Percentiles rank a stretch among this genome's conserved stretches.
Conservation (phyloP, 306 rosid genomes). For the Vachellia pachyceras region DNA sequence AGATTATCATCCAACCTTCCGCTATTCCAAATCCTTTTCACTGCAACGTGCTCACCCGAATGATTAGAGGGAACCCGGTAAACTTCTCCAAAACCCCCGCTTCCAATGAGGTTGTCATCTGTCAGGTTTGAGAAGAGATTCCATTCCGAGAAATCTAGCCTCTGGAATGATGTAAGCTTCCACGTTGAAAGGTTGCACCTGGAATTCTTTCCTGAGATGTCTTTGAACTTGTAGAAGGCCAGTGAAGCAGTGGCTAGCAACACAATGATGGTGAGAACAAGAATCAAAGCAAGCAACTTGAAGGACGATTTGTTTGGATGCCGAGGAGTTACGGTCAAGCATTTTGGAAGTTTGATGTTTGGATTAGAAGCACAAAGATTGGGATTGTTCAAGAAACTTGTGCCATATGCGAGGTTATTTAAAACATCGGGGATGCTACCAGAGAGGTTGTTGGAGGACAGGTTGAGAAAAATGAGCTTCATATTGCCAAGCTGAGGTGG, state of each 20-base stretch:
- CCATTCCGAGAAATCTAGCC: slow-evolving; percentile 58
- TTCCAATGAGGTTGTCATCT: slow-evolving; percentile 77
- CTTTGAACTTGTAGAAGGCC: slow-evolving; percentile 40
- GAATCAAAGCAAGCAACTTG: slow-evolving; percentile 49
- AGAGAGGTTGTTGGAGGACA: slow-evolving; percentile 76
- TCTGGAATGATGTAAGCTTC: slow-evolving; percentile 87
- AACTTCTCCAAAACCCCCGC: slow-evolving; percentile 90
- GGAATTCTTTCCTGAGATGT: slow-evolving; percentile 31
- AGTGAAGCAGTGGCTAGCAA: slow-evolving; percentile 42
- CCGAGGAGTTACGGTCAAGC: slow-evolving; percentile 41
- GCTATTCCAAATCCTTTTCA: slow-evolving; percentile 68
- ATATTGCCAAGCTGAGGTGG: slow-evolving; percentile 58
- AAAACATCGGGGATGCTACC: slow-evolving; percentile 75
- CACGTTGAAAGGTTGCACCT: slow-evolving; percentile 54
- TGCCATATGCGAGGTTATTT: slow-evolving; percentile 60
- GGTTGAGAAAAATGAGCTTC: slow-evolving; percentile 69
- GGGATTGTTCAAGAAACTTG: slow-evolving; percentile 74
- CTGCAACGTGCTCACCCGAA: slow-evolving; percentile 66
- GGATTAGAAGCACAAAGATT: slow-evolving; percentile 56
- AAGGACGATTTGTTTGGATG: slow-evolving; percentile 49
- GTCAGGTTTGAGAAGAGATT: slow-evolving; percentile 59
- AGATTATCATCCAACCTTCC: slow-evolving; percentile 51
- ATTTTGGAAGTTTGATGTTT: slow-evolving; percentile 49
- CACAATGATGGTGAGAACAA: slow-evolving; percentile 35
- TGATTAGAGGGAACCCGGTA: slow-evolving; percentile 59